Percentiles rank a stretch among this genome's conserved stretches.
Evolutionary conservation across 768 basidiomycete species (phyloP).

Genomic region (Lentinula lateritia): DNA sequence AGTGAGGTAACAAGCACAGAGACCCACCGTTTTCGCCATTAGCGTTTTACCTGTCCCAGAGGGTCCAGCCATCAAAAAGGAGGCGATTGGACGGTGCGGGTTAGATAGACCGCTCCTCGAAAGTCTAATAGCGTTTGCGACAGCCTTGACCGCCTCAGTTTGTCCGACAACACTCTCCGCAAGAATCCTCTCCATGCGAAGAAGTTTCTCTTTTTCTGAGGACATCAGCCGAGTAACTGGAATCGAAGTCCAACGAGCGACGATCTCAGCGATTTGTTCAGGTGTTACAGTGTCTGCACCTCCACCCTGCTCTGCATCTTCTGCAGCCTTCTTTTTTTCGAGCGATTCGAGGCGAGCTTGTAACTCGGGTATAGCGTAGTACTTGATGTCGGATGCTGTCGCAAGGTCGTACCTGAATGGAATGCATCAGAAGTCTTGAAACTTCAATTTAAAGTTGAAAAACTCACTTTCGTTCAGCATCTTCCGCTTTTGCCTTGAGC

Average conservation of each 20-base stretch:
- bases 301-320: constrained; percentile 53
- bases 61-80: constrained; percentile 80
- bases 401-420: constrained; percentile 55
- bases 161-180: constrained; percentile 81
- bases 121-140: constrained; percentile 89
- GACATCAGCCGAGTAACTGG: constrained; percentile 84
- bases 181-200: constrained; percentile 83
- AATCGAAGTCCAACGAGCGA: constrained; percentile 89
- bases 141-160: constrained; percentile 84
- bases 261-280: constrained; percentile 92
- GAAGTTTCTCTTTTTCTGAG: constrained; percentile 86
- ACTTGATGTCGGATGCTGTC: constrained; percentile 83
- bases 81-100: constrained; percentile 82
- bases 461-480: constrained; percentile 68
- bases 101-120: constrained; percentile 94
- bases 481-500: constrained; percentile 85
- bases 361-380: constrained; percentile 89
- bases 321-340: constrained; percentile 66
- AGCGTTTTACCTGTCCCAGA: constrained; percentile 90
- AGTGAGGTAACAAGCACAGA: background rate
- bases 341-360: constrained; percentile 65
- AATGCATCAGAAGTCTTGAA: constrained; percentile 10
- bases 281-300: constrained; percentile 72
- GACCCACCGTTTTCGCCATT: constrained; percentile 78
- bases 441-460: background rate